Evolutionary conservation across 2,329 filamentous ascomycete genomes (phyloP), one percentile per base, ranked within the genome.

Genomic region (Xylaria sp.): DNA sequence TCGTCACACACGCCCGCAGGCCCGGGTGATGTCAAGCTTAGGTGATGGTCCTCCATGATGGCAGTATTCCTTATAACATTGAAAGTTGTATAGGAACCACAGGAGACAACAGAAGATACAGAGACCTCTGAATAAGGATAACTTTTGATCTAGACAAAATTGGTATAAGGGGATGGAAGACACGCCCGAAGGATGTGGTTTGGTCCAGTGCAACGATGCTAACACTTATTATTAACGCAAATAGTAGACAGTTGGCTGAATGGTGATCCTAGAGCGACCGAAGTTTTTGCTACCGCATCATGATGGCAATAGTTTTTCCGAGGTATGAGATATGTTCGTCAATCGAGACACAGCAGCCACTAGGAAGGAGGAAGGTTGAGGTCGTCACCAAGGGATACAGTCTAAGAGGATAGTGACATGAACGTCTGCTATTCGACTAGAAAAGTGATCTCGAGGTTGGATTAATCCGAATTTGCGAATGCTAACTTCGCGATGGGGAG

Each of bases 21-120:
- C 52, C 57, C 65, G 25, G 70, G 50, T 14, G 65, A 61, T 33
- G 65, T 66, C 52, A 71, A 37, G 37, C 54, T 60, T 57, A 72
- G 37, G n/a, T 67, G 71, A 50, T 68, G 55, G 14, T 67, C 40
- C 45, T 63, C 60, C 65, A 67, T 67, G 17, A 19, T 59, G 57
- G 12, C 47, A 19, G 19, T 28, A 35, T 43, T 46, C 40, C 49
- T 17, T 43, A 28, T 33, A 8, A 35, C 40, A 56, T 58, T 38
- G 40, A 33, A 42, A 15, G 25, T 46, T 56, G 8, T 64, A 35
- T 51, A 54, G 54, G 31, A n/a, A 46, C 6, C 23, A 23, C 3
- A 19, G n/a, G 43, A 25, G 47, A 8, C 17, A 55, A 53, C 28
- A 31, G 35, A 23, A 19, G 50, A 4, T 40, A 15, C 21, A 11